Base-by-base conservation (phyloP, 2,329 filamentous ascomycete genomes). In the Neospermospora avenae region DNA sequence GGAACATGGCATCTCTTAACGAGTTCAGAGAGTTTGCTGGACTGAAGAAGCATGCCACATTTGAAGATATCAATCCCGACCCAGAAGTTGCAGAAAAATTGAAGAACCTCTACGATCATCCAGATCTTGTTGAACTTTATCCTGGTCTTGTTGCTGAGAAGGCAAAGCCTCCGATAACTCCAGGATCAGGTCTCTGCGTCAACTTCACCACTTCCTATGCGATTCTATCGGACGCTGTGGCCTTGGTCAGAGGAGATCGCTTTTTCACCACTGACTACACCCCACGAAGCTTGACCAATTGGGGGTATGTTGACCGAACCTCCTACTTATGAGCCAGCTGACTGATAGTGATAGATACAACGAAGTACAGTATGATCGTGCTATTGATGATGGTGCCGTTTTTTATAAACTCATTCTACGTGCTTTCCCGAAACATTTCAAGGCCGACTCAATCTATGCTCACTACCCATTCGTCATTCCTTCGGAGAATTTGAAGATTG, bases 21-120 rank as follows among this genome's bases (percentile, higher is more conserved):
- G 91, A 95, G 76, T 96, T 95, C 78, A 83, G 91, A 55, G 87
- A 89, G 72, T 89, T 92, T 76, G 93, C 93, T 68, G 85, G 87
- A 1, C 78, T 96, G 5, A 89, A 89, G 74, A 82, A 84, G 0
- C 87, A 96, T 70, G 84, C 86, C 22, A 88, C 80, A 0, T 96
- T 96, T 62, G 89, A 93, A 72, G 89, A 93, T 54, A 92, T 96
- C 76, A 95, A 93, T 73, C 85, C 87, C 0, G 87, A 95, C 66
- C 87, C 87, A 0, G 81, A 84, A 14, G 82, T 93, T 16, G 83
- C 89, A 2, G 80, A 87, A 51, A 78, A 84, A 25, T 79, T 92
- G 4, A 79, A 81, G 16, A 79, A 85, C 58, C 78, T 95, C 11
- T 92, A 92, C 72, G 87, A 89, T 62, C 64, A 65, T 48, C 69